Conservation (phyloP, 1,139 yeast genomes). For the Pneumocystis sp. region DNA sequence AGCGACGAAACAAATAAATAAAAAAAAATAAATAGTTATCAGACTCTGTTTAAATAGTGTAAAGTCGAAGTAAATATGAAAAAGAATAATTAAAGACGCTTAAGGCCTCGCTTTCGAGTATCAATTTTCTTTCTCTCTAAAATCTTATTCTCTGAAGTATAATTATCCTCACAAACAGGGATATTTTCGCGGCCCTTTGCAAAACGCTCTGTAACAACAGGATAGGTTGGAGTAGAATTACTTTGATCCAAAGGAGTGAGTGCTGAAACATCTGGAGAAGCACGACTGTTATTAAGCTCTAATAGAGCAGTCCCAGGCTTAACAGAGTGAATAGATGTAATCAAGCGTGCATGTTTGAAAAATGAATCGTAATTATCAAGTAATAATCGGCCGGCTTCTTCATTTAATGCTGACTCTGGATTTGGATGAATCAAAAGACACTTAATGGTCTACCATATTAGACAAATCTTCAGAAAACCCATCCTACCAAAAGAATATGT, state of each 20-base stretch:
- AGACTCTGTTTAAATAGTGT: neutral
- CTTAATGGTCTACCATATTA: slow-evolving; percentile 18
- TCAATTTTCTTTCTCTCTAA: neutral
- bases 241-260: neutral
- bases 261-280: neutral
- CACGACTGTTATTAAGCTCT: neutral
- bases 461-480: neutral
- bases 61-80: neutral
- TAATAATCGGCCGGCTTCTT: slow-evolving; percentile 24
- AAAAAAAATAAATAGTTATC: neutral
- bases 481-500: slow-evolving; percentile 19
- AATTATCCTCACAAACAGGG: neutral
- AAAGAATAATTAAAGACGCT: neutral
- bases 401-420: slow-evolving; percentile 25
- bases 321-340: slow-evolving; percentile 23
- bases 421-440: slow-evolving; percentile 25
- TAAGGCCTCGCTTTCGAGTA: neutral
- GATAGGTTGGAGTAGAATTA: neutral
- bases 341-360: slow-evolving; percentile 21
- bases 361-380: slow-evolving; percentile 22
- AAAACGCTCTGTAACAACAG: neutral
- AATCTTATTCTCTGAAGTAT: neutral
- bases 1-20: neutral
- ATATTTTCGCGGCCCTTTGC: neutral
- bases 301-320: slow-evolving; percentile 1